A percentile compares a stretch with the other conserved stretches of the same genome.
These are phyloP conservation scores for Arthrobotrys pseudoclavata DNA, from an alignment of 2,329 filamentous ascomycete genomes.

Conservation along the genomic window DNA sequence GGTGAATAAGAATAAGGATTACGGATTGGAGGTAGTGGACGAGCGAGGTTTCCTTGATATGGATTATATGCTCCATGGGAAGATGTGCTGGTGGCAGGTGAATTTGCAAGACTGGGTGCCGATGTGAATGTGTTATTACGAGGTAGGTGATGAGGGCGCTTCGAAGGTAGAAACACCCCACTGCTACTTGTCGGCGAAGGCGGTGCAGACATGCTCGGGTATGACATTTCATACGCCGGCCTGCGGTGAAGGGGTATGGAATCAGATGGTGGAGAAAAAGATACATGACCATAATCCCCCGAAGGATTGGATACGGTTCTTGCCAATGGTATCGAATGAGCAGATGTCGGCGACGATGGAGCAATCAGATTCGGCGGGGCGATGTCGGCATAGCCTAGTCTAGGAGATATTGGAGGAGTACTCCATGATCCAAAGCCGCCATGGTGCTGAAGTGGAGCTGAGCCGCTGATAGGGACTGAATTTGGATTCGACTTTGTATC, in stretches of 20 bases:
- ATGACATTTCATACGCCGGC: conserved; percentile 50
- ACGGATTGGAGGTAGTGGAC: conserved; percentile 63
- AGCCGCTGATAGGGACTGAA: conserved; percentile 45
- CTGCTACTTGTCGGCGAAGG: conserved; percentile 55
- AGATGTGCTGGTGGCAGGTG: conserved; percentile 41
- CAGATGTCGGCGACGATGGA: conserved; percentile 56
- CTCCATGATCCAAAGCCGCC: conserved; percentile 54
- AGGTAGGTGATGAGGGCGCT: conserved; percentile 60
- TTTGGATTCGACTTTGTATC: conserved; percentile 51
- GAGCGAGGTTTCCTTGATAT: conserved; percentile 59
- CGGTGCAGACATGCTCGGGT: conserved; percentile 55
- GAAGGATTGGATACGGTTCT: conserved; percentile 46
- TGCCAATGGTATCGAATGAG: conserved; percentile 47
- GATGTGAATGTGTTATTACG: conserved; percentile 61
- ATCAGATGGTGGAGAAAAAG: conserved; percentile 59
- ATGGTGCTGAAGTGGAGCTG: conserved; percentile 44
- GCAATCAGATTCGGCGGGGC: conserved; percentile 57
- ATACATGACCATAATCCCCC: conserved; percentile 37
- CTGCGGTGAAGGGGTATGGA: conserved; percentile 53
- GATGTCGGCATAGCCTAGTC: conserved; percentile 47
- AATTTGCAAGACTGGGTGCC: conserved; percentile 57
- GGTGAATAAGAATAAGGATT: conserved; percentile 62
- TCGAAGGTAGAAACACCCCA: conserved; percentile 42
- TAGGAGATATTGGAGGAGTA: conserved; percentile 56
- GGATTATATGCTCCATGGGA: conserved; percentile 44